Evolutionary conservation across 805 yeast species (phyloP).

Genomic region (Metschnikowia cubensis): DNA sequence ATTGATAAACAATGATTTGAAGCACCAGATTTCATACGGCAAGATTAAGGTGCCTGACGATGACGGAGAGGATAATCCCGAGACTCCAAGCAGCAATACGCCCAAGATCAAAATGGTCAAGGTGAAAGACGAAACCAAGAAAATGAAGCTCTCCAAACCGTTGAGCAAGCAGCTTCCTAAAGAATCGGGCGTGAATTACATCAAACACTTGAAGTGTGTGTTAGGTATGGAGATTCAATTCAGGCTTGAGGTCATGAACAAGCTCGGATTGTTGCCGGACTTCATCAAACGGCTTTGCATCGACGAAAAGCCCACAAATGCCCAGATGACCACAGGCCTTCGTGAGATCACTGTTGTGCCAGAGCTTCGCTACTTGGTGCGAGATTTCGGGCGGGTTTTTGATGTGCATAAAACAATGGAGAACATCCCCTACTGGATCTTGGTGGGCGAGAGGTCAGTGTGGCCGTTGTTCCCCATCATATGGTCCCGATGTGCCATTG

Average conservation of each 20-base stretch:
- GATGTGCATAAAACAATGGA: constrained; percentile 67
- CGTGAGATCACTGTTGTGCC: constrained; percentile 91
- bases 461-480: constrained; percentile 88
- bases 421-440: constrained; percentile 84
- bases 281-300: constrained; percentile 71
- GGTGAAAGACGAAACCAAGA: constrained; percentile 11
- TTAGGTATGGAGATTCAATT: constrained; percentile 78
- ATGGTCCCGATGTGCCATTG: constrained; percentile 86
- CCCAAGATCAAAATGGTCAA: constrained; percentile 14
- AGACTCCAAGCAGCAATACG: background rate
- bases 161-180: constrained; percentile 25
- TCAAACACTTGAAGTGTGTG: constrained; percentile 46
- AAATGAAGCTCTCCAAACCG: constrained; percentile 6
- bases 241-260: constrained; percentile 73
- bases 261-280: constrained; percentile 69
- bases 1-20: constrained; percentile 73
- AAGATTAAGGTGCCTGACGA: constrained; percentile 18
- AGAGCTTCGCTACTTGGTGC: constrained; percentile 64
- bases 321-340: constrained; percentile 55
- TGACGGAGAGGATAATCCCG: constrained; percentile 5
- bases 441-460: constrained; percentile 85
- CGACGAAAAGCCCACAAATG: constrained; percentile 75
- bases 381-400: constrained; percentile 69
- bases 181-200: constrained; percentile 30
- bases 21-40: constrained; percentile 52